These are phyloP conservation scores for Trametes gibbosa DNA, from an alignment of 768 basidiomycete genomes.

Conservation along the genomic window DNA sequence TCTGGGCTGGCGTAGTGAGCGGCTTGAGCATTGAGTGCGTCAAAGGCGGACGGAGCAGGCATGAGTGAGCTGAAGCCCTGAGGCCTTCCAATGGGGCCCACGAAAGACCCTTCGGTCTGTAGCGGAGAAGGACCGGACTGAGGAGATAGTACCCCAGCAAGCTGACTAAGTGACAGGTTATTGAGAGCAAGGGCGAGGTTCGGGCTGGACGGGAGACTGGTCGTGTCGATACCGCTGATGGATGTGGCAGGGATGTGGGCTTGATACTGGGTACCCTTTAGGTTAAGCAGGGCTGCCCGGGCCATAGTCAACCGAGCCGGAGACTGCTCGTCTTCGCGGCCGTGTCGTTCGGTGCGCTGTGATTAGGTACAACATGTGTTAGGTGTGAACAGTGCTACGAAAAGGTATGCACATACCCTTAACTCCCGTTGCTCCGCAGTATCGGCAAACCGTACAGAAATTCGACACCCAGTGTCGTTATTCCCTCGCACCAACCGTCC, in stretches of 20 bases:
- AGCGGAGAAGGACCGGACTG: conserved; percentile 10
- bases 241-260: conserved; percentile 23
- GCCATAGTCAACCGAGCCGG: conserved; percentile 72
- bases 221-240: conserved; percentile 23
- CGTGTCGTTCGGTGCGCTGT: conserved; percentile 60
- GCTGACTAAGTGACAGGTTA: not conserved
- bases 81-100: not conserved
- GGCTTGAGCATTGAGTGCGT: conserved; percentile 13
- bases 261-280: conserved; percentile 61
- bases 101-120: conserved; percentile 1
- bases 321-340: conserved; percentile 60
- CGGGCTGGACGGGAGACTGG: conserved; percentile 7
- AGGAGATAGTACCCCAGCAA: not conserved
- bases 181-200: conserved; percentile 11
- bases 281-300: conserved; percentile 72
- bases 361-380: not conserved
- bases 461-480: conserved; percentile 73
- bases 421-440: conserved; percentile 75
- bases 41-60: not conserved
- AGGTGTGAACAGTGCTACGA: not conserved
- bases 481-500: conserved; percentile 78
- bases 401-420: conserved; percentile 45
- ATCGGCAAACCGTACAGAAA: conserved; percentile 79
- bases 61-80: not conserved
- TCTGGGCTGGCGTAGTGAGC: conserved; percentile 8